Evolutionary conservation across 257 asterid species (phyloP), one percentile per base, ranked within the genome.

Genomic region (Forsythia suspensa): DNA sequence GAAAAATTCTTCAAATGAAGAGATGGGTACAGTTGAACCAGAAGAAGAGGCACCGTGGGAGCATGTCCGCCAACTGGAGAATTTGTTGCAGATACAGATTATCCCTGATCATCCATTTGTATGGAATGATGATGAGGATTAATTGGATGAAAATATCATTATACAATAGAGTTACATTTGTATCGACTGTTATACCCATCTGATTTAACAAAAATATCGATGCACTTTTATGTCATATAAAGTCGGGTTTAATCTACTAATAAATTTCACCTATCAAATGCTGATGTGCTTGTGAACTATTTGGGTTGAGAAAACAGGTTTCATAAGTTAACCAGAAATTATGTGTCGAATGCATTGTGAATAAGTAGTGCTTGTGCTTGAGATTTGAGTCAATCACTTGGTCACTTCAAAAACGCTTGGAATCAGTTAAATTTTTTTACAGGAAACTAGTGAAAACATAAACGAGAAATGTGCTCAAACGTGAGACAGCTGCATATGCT

Each of bases 1-100:
- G 80, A 73, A 80, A 44, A 75, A 70, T 82, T 51, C 84, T 10
- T 67, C 84, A 8, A 38, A 78, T 66, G 61, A 65, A 3, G 82
- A 74, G 71, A 70, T 86, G n/a, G 84, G 21, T 63, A 46, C 75
- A 48, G 72, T 76, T 57, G 84, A 71, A 7, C 81, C 74, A 6
- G 77, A 82, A 36, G 92, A 88, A 67, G 91, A 84, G 71, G 72
- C 84, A 86, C 1, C 83, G 48, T 79, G 84, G 87, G 90, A 75
- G 37, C 41, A 84, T 20, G 76, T 84, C 46, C 84, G 84, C 55
- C 69, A 82, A 79, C 51, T 90, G 70, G 91, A 82, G 85, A 80
- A 82, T 69, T 75, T 87, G 84, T 52, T 85, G 69, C 89, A 80
- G 68, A 77, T 84, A 36, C 87, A 71, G 46, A 82, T 69, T 12